Conservation (phyloP, 768 basidiomycete genomes). For the Hypholoma fasciculare region DNA sequence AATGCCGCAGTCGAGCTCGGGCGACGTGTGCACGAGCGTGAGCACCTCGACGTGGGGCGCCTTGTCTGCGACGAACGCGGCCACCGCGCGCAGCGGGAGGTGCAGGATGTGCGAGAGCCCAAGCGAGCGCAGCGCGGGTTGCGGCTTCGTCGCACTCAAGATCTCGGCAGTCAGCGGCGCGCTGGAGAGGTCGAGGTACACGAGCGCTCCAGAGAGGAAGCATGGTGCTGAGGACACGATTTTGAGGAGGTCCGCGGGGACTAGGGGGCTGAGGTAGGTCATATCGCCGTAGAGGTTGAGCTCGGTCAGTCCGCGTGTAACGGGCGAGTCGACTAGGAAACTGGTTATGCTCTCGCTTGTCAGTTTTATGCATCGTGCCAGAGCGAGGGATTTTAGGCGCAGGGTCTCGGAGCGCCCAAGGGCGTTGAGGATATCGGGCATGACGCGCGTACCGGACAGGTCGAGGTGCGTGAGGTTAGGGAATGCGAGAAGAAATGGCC, state of each 20-base stretch:
- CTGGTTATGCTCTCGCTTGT: constrained; percentile 75
- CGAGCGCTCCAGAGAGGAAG: constrained; percentile 70
- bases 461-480: constrained; percentile 89
- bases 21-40: constrained; percentile 74
- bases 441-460: constrained; percentile 84
- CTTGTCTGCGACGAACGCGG: constrained; percentile 66
- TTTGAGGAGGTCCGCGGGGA: constrained; percentile 59
- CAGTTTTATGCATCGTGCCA: constrained; percentile 85
- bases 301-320: constrained; percentile 63
- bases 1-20: constrained; percentile 66
- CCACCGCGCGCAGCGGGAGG: constrained; percentile 63
- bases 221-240: constrained; percentile 78
- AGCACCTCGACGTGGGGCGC: constrained; percentile 84
- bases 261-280: constrained; percentile 77
- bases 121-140: constrained; percentile 79
- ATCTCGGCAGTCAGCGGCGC: constrained; percentile 65
- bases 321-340: constrained; percentile 71
- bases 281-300: constrained; percentile 88
- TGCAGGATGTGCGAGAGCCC: constrained; percentile 86
- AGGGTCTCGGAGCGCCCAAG: constrained; percentile 66
- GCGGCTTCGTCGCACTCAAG: constrained; percentile 55
- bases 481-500: constrained; percentile 77
- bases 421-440: constrained; percentile 69
- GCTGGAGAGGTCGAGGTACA: constrained; percentile 91
- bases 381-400: constrained; percentile 73